Evolutionary conservation across 2,329 filamentous ascomycete genomes (phyloP), one percentile per base, ranked within the genome.

Genomic region (Aspergillus sp.): DNA sequence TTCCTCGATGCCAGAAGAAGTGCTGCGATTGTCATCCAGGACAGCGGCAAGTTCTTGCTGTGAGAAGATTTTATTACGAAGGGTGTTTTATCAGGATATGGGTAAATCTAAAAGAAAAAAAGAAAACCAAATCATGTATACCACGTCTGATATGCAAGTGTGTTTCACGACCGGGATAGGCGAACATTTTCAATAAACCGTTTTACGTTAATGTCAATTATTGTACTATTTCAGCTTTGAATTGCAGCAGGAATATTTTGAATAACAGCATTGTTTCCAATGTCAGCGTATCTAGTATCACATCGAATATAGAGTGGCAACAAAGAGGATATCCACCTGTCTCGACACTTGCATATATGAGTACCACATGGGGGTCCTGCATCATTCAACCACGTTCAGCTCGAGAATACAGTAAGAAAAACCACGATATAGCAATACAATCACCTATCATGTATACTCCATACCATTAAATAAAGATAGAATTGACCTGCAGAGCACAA

Each of bases 1-100:
- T 91, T 93, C 74, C 80, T 91, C 53, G 88, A 93, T 67, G 86
- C 87, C 39, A 82, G 83, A 61, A 80, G 87, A 55, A 91, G 88
- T 66, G 87, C 88, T 50, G 71, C 76, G 49, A 77, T 90, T 54
- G 78, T 90, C 57, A 71, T 78, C 62, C 81, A 82, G 68, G 77
- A 78, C 44, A 81, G 78, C 53, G 75, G 73, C 54, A 79, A 76
- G 47, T 90, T 83, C 69, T 75, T 89, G 54, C 75, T 33, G 26
- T 32, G 34, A 44, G 34, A 19, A 19, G 19, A 19, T 2, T 19
- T 2, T 19, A 13, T 40, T 12, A 41, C 33, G 36, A 44, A 3
- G 7, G 33, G 11, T n/a, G 33, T 36, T 36, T 6, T 29, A 19
- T 28, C 33, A 27, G 29, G n/a, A 9, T 33, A 37, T 32, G 29